Conservation (phyloP, 1,284 basidiomycete species). For the Malassezia slooffiae region DNA sequence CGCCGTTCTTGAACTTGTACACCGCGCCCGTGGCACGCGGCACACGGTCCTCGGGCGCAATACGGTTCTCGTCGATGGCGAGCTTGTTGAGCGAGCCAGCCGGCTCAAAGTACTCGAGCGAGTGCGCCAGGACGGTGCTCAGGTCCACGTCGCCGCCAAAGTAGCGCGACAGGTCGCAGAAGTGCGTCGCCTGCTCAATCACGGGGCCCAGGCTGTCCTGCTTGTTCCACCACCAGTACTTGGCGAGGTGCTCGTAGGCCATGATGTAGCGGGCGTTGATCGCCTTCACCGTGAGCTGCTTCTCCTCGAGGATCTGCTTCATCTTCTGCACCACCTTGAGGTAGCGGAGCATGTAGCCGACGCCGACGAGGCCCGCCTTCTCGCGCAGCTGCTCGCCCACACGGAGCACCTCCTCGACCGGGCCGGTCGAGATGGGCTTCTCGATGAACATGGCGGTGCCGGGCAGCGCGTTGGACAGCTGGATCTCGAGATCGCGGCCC, state of each 20-base stretch:
- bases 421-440: constrained; percentile 82
- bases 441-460: constrained; percentile 70
- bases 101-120: constrained; percentile 41
- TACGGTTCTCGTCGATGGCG: constrained; percentile 65
- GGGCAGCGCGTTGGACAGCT: constrained; percentile 71
- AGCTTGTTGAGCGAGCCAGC: constrained; percentile 75
- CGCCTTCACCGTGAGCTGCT: constrained; percentile 86
- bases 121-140: constrained; percentile 56
- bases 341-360: constrained; percentile 59
- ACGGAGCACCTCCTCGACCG: constrained; percentile 50
- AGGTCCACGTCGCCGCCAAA: constrained; percentile 96
- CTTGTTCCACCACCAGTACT: constrained; percentile 94
- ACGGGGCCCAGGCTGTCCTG: constrained; percentile 78
- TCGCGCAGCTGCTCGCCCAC: constrained; percentile 38
- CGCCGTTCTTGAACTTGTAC: constrained; percentile 43
- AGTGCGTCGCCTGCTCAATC: constrained; percentile 88
- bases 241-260: constrained; percentile 64
- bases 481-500: constrained; percentile 77
- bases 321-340: constrained; percentile 77
- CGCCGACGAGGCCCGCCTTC: constrained; percentile 62
- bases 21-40: constrained; percentile 42
- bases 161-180: constrained; percentile 69
- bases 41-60: constrained; percentile 49
- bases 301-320: constrained; percentile 84
- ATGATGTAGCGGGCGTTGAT: constrained; percentile 90